phyloP scores from a whole-genome alignment of 208 protist genomes.

The Leishmania aethiopica region DNA sequence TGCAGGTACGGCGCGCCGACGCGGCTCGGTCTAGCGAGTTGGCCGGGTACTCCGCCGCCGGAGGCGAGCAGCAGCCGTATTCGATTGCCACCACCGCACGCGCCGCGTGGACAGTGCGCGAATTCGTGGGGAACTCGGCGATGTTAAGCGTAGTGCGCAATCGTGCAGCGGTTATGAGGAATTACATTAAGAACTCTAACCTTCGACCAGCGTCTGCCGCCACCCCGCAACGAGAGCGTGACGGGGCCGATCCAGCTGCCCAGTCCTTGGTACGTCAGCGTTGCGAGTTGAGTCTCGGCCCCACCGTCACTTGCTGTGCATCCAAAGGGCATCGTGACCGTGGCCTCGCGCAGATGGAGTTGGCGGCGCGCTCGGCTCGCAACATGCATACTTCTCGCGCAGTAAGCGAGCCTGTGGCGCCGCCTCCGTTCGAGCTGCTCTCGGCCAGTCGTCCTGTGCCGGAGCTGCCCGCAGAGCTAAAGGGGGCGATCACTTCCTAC shows the following conservation, averaged over 20 bases:
- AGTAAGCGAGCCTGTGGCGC: neutral
- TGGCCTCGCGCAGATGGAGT: neutral
- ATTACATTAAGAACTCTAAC: neutral
- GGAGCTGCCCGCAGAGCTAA: conserved; percentile 43
- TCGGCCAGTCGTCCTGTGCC: conserved; percentile 34
- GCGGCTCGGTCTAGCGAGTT: neutral
- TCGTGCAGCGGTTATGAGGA: conserved; percentile 3
- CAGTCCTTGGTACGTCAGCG: conserved; percentile 11
- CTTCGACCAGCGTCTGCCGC: too few species aligned
- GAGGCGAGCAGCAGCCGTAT: neutral
- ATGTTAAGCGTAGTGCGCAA: conserved; percentile 13
- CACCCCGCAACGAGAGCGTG: conserved; percentile 2
- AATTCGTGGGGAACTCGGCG: neutral
- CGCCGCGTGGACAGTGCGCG: conserved; percentile 4
- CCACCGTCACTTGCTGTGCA: neutral
- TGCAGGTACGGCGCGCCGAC: neutral
- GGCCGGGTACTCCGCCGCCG: neutral
- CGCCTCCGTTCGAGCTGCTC: conserved; percentile 27
- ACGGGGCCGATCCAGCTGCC: neutral
- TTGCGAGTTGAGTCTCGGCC: conserved; percentile 5
- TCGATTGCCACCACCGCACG: neutral
- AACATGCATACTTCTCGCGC: neutral
- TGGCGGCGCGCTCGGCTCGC: neutral
- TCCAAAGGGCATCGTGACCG: neutral
- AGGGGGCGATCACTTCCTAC: conserved; percentile 38